Base-by-base conservation (phyloP, 257 asterid genomes). In the Rhazya stricta region DNA sequence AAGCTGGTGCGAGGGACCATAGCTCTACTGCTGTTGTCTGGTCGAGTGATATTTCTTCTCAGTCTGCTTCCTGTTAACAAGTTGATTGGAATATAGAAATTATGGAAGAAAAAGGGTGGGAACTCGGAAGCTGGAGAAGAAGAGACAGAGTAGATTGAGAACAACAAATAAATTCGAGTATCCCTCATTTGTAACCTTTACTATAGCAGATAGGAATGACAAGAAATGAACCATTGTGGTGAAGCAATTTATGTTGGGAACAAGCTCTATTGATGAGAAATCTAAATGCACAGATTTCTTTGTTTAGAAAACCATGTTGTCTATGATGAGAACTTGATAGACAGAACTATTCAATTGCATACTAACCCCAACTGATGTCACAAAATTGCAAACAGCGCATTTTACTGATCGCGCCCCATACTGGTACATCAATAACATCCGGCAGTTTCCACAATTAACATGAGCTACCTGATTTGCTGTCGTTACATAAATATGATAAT, bases 401-500 rank as follows among this genome's bases (percentile, higher is more conserved):
- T 87, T 87, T 25, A 85, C 88, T 6, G 86, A 87, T 67, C 84
- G 76, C 16, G 89, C 91, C 13, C 89, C 89, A 39, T 83, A 85
- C 67, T 83, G 89, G 82, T 85, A 87, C 83, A 85, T 82, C 76
- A 87, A 67, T 69, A 85, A 69, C 85, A 82, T 87, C 72, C 83
- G 80, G 76, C 89, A 85, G 74, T 87, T 85, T 45, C 89, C 88
- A 56, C 89, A 87, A 62, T 85, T 82, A 60, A 87, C 89, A 77
- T 87, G 91, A 62, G 91, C 91, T 39, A 87, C 89, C 73, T 87
- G 85, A 84, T 82, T 85, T 75, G 91, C 91, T 87, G 87, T 43
- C 43, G 71, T 45, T 61, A 46, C 25, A 72, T 51, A 67, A 42
- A 74, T 12, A 27, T 29, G 23, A 73, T 71, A 29, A 18, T 25